Base-by-base conservation (phyloP, 2,329 filamentous ascomycete genomes). In the Fusarium floridanum region DNA sequence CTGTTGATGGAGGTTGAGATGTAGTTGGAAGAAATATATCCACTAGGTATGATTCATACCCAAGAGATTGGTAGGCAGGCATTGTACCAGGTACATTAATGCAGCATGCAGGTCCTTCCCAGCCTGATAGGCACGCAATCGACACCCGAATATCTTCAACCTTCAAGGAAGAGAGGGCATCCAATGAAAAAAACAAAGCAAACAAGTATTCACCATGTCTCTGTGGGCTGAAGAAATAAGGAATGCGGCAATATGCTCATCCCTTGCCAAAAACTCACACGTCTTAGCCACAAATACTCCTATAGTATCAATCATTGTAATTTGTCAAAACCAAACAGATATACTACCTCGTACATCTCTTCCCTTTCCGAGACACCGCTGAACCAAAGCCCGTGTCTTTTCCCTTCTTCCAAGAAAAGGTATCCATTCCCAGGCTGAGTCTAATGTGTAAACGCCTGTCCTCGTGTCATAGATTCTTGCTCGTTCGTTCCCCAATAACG, bases 1-100 rank as follows among this genome's bases (percentile, higher is more conserved):
- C 66, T 71, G 43, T 61, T 73, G 27, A 36, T 71, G 61, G 43
- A 71, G 68, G 43, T 27, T 24, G 43, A 48, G 43, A 48, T 73
- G 65, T 73, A 17, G 10, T 53, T 53, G 48, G 27, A 53, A 20
- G 48, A 53, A 32, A 53, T 53, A 53, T 53, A 53, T 17, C 48
- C 48, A 29, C 45, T 50, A 8, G 16, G 24, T 7, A 50, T 27
- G 45, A 53, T 53, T 53, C 48, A 53, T 53, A 53, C 27, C 27
- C 17, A 41, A 41, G 39, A 41, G 17, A n/a, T 41, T 11, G 37
- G 37, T 11, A 41, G 37, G 37, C 37, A 32, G 24, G 24, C 24
- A n/a, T 29, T 29, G 45, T 50, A 32, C 48, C 45, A 27, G 22
- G 45, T 27, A 50, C 45, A 48, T 14, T 27, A 32, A 53, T 32